phyloP scores from a whole-genome alignment of 331 rosid genomes.

The Malus hybrid region DNA sequence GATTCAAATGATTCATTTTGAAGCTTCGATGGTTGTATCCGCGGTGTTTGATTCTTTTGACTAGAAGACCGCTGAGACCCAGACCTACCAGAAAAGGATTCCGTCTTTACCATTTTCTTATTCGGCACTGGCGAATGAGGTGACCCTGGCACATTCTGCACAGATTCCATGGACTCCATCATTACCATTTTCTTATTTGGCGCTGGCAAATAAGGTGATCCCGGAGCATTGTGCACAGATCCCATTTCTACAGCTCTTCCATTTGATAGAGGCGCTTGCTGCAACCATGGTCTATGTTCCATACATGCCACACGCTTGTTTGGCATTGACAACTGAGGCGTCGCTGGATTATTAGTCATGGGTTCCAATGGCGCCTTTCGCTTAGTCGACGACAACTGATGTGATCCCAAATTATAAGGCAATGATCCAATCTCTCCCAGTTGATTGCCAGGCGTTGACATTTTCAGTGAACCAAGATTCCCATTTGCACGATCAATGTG shows the following conservation, averaged over 20 bases:
- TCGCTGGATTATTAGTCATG: conserved; percentile 13
- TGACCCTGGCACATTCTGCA: conserved; percentile 28
- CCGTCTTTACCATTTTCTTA: conserved; percentile 60
- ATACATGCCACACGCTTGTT: conserved; percentile 45
- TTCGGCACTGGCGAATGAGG: conserved; percentile 27
- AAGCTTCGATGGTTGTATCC: conserved; percentile 40
- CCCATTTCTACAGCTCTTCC: conserved; percentile 37
- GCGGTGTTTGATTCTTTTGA: conserved; percentile 48
- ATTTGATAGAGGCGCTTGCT: conserved; percentile 37
- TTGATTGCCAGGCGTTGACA: conserved; percentile 24
- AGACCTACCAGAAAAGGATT: conserved; percentile 39
- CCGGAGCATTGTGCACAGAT: conserved; percentile 31
- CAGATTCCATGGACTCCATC: conserved; percentile 41
- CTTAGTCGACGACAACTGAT: conserved; percentile 46
- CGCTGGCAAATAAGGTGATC: conserved; percentile 25
- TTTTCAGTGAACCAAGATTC: conserved; percentile 21
- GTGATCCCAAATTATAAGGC: conserved; percentile 22
- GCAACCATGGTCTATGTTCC: conserved; percentile 80
- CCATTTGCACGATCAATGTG: conserved; percentile 18
- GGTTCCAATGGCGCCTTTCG: conserved; percentile 57
- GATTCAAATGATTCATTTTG: conserved; percentile 67
- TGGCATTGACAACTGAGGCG: conserved; percentile 25
- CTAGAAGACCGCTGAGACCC: conserved; percentile 46
- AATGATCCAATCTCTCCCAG: conserved; percentile 33
- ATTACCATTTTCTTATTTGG: conserved; percentile 53